Evolutionary conservation across 495 filamentous ascomycete genomes (phyloP).

Genomic region (Penicillium mononematosum): DNA sequence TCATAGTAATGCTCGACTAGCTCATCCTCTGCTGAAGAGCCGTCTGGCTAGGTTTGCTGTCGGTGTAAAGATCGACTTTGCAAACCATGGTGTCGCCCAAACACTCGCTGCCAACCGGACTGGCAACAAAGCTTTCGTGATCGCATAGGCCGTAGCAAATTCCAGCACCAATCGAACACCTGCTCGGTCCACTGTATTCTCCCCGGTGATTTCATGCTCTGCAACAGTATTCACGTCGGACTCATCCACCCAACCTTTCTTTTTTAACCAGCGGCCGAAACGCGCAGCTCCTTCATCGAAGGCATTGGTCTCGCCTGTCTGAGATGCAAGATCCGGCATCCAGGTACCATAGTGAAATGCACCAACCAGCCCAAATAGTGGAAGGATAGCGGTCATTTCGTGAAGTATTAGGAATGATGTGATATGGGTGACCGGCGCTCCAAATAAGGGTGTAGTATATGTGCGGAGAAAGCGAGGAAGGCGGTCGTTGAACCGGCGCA

Average conservation of each 20-base stretch:
- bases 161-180: constrained; percentile 59
- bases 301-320: constrained; percentile 41
- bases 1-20: constrained; percentile 1
- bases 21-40: constrained; percentile 39
- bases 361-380: constrained; percentile 70
- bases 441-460: constrained; percentile 65
- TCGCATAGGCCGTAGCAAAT: constrained; percentile 83
- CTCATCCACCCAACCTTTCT: constrained; percentile 62
- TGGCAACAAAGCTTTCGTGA: constrained; percentile 82
- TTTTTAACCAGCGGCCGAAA: constrained; percentile 58
- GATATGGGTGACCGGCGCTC: constrained; percentile 78
- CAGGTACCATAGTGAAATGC: constrained; percentile 73
- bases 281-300: constrained; percentile 54
- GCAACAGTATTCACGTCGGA: constrained; percentile 35
- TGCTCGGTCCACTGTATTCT: constrained; percentile 19
- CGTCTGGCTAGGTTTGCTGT: constrained; percentile 35
- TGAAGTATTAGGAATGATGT: constrained; percentile 86
- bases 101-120: constrained; percentile 71
- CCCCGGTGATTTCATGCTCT: constrained; percentile 20
- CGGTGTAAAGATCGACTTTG: constrained; percentile 59
- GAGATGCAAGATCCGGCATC: constrained; percentile 56
- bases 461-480: constrained; percentile 59
- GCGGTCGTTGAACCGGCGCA: constrained; percentile 59
- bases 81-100: constrained; percentile 95
- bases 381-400: constrained; percentile 83